Base-by-base conservation (phyloP, 495 filamentous ascomycete genomes). In the Paragyromitra xinjiangensis region DNA sequence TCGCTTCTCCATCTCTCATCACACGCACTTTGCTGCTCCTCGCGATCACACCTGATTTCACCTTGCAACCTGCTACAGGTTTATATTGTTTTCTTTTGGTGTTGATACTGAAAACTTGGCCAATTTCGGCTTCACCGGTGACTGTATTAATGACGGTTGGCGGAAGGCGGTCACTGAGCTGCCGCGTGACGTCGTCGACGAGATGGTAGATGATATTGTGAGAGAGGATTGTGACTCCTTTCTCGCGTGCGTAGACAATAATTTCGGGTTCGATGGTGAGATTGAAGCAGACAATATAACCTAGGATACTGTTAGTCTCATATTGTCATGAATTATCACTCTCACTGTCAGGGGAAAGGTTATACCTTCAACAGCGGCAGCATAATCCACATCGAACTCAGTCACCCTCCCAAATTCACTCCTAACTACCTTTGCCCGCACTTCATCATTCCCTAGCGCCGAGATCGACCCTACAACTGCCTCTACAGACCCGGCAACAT, bases 191-290 rank as follows among this genome's bases (percentile, higher is more conserved):
- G 66, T 93, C 92, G 80, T 98, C 94, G 9, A 93, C 89, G 9
- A 98, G 86, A 69, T 91, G 90, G 83, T 99, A 98, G 78, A 99
- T 99, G 78, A 99, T 89, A 76, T 91, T 97, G 81, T 95, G 90
- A 64, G 97, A 90, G 77, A 98, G 80, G 26, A 99, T 91, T 53
- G 84, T 85, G 44, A 99, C 94, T 9, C 90, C 89, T 61, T 87
- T 85, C 0, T 85, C 81, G 73, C 92, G 90, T 0, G 95, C 95
- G 81, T 91, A 85, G 7, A 88, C 87, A 45, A 86, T 84, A 73
- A 97, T 92, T 70, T 89, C 84, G 2, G 89, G 87, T 11, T 94
- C 90, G 19, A 93, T 86, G 6, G 86, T 79, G 71, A 89, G 91
- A 83, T 98, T 97, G 88, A 99, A 99, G 80, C 91, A 92, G 81